These are phyloP conservation scores for Inga oerstediana DNA, from an alignment of 306 rosid species.

Conservation along the genomic window DNA sequence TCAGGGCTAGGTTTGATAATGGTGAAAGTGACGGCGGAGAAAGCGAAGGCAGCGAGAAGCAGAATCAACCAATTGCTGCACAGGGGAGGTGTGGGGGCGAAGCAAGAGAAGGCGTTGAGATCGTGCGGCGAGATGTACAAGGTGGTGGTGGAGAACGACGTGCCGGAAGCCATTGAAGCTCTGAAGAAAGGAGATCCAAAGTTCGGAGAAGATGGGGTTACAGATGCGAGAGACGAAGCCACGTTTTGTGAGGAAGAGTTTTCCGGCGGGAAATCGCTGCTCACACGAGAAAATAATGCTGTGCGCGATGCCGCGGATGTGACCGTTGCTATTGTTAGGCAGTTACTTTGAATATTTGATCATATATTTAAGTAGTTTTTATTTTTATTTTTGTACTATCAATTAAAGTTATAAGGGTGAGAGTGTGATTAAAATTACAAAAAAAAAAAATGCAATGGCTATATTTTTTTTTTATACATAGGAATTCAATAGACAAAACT, in stretches of 20 bases:
- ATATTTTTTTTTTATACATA: no score
- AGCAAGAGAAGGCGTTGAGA: slow-evolving; percentile 18
- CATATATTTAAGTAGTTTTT: no score
- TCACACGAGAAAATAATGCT: slow-evolving; percentile 37
- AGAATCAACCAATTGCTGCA: slow-evolving; percentile 29
- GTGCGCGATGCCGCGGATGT: slow-evolving; percentile 40
- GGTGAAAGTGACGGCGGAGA: slow-evolving; percentile 39
- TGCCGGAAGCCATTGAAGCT: slow-evolving; percentile 52
- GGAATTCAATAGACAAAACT: no score
- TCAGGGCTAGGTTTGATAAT: slow-evolving; percentile 43
- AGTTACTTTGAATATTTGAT: slow-evolving; percentile 3
- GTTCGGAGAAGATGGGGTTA: slow-evolving; percentile 44
- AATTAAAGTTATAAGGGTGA: no score
- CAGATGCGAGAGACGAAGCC: slow-evolving; percentile 48
- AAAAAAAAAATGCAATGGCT: no score
- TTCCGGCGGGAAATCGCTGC: slow-evolving; percentile 32
- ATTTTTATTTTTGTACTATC: no score
- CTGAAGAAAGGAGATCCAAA: slow-evolving; percentile 46
- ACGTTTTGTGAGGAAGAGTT: slow-evolving; percentile 43
- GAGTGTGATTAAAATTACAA: no score
- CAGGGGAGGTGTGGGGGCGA: not conserved
- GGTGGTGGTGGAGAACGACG: slow-evolving; percentile 25
- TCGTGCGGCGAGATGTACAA: slow-evolving; percentile 36
- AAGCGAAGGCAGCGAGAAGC: slow-evolving; percentile 30
- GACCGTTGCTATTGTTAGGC: slow-evolving; percentile 43